Base-by-base conservation (phyloP, 2,329 filamentous ascomycete genomes). In the Annulohypoxylon truncatum region DNA sequence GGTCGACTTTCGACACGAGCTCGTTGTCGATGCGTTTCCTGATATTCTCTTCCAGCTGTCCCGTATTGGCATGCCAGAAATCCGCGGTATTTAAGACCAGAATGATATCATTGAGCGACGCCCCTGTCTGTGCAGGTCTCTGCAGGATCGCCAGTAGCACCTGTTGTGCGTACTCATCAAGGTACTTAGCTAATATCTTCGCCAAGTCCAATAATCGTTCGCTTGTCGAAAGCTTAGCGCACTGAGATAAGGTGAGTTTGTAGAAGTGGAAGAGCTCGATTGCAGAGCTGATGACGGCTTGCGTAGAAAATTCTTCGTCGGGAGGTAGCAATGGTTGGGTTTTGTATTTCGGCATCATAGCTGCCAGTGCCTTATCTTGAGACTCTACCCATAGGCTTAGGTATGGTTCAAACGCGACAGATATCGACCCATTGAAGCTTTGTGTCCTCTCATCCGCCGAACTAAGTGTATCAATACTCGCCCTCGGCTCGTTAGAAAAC, bases 241-340 rank as follows among this genome's bases (percentile, higher is more conserved):
- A 99, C 80, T 99, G 96, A 2, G 94, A 93, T 33, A 99, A 82
- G 0, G 93, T 95, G 64, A 95, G 87, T 66, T 97, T 93, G 81
- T 99, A 99, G 77, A 97, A 97, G 74, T 97, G 93, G 80, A 99
- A 99, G 0, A 99, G 87, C 76, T 99, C 96, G 47, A 97, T 97
- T 2, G 96, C 97, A 0, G 96, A 98, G 1, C 91, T 85, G 62
- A 97, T 95, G 61, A 99, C 95, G 46, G 93, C 89, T 77, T 97
- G 93, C 0, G 92, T 85, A 42, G 93, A 92, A 78, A 98, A 98
- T 60, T 99, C 96, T 72, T 99, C 96, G 71, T 97, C 96, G 0
- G 87, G 82, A 2, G 92, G 89, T 40, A 94, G 85, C 2, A 97
- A 84, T 0, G 93, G 91, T 72, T 97, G 93, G 64, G 86, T 87